Percentiles rank a stretch among this genome's conserved stretches.
Conservation (phyloP, 73 alveolate species). For the Tetrahymena borealis region DNA sequence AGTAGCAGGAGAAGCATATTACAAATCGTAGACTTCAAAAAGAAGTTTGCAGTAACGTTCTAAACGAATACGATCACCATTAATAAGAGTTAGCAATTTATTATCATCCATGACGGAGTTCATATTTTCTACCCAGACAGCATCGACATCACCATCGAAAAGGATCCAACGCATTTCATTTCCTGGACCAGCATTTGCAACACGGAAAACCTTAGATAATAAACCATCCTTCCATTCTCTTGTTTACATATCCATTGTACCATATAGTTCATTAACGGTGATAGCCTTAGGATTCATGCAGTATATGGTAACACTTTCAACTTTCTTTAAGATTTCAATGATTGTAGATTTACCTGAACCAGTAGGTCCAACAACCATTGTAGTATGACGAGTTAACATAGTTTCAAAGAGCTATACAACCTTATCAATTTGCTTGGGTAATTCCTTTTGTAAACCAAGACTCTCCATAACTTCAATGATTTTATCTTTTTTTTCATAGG, state of each 20-base stretch:
- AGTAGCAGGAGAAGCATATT: slow-evolving; percentile 99
- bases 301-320: slow-evolving; percentile 54
- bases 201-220: slow-evolving; percentile 26
- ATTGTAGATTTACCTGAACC: slow-evolving; percentile 98
- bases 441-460: slow-evolving; percentile 42
- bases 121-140: slow-evolving; percentile 99
- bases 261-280: slow-evolving; percentile 67
- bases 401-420: slow-evolving; percentile 97
- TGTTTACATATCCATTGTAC: slow-evolving; percentile 68
- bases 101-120: slow-evolving; percentile 99
- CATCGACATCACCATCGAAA: slow-evolving; percentile 99
- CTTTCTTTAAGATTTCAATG: slow-evolving; percentile 78
- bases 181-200: slow-evolving; percentile 39
- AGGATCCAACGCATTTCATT: slow-evolving; percentile 88
- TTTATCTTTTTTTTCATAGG: slow-evolving; percentile 78
- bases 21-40: slow-evolving; percentile 59
- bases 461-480: slow-evolving; percentile 74
- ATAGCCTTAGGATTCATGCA: slow-evolving; percentile 81
- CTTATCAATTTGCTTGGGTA: slow-evolving; percentile 90
- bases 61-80: slow-evolving; percentile 98
- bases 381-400: slow-evolving; percentile 92
- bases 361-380: slow-evolving; percentile 95
- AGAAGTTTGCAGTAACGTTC: slow-evolving; percentile 84
- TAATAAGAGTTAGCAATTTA: slow-evolving; percentile 93
- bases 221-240: slow-evolving; percentile 97